A percentile compares a stretch with the other conserved stretches of the same genome.
Evolutionary conservation across 2,329 filamentous ascomycete genomes (phyloP).

Genomic region (Aspergillus novofumigatus): DNA sequence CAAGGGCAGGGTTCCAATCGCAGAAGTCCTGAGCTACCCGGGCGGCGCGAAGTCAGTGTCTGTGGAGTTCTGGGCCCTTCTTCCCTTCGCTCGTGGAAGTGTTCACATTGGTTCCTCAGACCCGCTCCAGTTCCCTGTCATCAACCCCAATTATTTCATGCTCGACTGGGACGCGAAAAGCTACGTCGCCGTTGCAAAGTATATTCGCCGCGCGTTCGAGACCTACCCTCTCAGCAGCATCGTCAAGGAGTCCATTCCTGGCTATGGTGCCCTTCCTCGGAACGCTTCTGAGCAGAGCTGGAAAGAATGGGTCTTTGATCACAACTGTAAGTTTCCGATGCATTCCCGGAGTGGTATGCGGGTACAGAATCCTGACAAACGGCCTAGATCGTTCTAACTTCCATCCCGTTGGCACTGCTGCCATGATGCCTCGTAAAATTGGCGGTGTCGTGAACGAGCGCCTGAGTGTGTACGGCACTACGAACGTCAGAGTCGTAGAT

Average conservation of each 20-base stretch:
- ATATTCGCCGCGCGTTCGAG: no score
- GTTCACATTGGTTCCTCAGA: constrained; percentile 22
- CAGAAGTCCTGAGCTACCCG: constrained; percentile 22
- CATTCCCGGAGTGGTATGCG: no score
- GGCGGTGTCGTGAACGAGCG: constrained; percentile 3
- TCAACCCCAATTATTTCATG: no score
- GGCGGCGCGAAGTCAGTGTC: constrained; percentile 10
- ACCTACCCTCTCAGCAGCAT: no score
- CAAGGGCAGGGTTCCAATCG: constrained; percentile 19
- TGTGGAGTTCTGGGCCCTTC: constrained; percentile 24
- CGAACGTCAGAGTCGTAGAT: constrained; percentile 12
- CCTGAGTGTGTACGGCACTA: constrained; percentile 5
- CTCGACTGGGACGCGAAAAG: no score
- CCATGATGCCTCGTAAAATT: constrained; percentile 5
- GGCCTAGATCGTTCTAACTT: constrained; percentile 2
- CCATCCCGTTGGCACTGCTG: constrained; percentile 6
- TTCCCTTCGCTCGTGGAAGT: constrained; percentile 25
- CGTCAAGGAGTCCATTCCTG: no score
- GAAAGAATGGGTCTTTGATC: no score
- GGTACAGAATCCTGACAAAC: neutral
- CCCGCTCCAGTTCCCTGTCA: neutral
- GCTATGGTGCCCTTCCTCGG: no score
- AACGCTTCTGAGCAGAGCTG: no score
- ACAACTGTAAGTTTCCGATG: no score
- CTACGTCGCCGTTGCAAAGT: no score